A percentile compares a stretch with the other conserved stretches of the same genome.
phyloP scores from a whole-genome alignment of 169 alveolate genomes.

The Prorocentrum cordatum region DNA sequence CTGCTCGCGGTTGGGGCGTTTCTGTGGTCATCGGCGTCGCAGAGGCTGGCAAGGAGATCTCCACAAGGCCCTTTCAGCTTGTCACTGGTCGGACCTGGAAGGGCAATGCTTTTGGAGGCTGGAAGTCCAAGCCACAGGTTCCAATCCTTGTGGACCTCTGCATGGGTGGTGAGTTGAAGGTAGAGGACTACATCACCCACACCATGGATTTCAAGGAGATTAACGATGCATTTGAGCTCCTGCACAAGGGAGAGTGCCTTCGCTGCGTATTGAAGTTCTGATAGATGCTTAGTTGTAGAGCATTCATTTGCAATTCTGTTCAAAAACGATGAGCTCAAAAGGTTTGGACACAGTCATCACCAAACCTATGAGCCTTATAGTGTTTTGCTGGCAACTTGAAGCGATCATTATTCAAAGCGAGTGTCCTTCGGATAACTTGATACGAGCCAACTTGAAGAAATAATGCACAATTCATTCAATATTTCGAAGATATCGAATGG shows the following conservation, averaged over 20 bases:
- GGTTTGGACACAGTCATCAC: too few relatives aligned
- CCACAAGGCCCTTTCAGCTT: constrained; percentile 82
- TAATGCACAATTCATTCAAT: too few relatives aligned
- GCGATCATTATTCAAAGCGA: too few relatives aligned
- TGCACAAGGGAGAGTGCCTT: constrained; percentile 78
- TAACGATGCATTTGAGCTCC: constrained; percentile 77
- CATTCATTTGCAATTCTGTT: too few relatives aligned
- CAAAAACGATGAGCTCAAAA: too few relatives aligned
- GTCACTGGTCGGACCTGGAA: constrained; percentile 83
- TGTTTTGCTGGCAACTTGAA: too few relatives aligned
- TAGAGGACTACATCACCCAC: constrained; percentile 79
- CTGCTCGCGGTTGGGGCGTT: constrained; percentile 81
- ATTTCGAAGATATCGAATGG: too few relatives aligned
- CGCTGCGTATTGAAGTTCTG: constrained; percentile 71
- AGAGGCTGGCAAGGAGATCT: constrained; percentile 76
- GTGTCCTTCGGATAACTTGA: too few relatives aligned
- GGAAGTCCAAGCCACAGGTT: constrained; percentile 72
- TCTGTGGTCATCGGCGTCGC: constrained; percentile 79
- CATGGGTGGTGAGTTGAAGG: constrained; percentile 73
- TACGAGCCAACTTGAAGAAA: too few relatives aligned
- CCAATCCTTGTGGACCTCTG: not conserved
- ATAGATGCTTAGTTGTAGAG: not conserved
- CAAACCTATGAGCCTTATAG: too few relatives aligned
- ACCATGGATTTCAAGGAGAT: constrained; percentile 74
- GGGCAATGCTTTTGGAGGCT: constrained; percentile 85